Percentiles rank a stretch among this genome's conserved stretches.
Conservation (phyloP, 1,284 basidiomycete species). For the Cutaneotrichosporon sp. region DNA sequence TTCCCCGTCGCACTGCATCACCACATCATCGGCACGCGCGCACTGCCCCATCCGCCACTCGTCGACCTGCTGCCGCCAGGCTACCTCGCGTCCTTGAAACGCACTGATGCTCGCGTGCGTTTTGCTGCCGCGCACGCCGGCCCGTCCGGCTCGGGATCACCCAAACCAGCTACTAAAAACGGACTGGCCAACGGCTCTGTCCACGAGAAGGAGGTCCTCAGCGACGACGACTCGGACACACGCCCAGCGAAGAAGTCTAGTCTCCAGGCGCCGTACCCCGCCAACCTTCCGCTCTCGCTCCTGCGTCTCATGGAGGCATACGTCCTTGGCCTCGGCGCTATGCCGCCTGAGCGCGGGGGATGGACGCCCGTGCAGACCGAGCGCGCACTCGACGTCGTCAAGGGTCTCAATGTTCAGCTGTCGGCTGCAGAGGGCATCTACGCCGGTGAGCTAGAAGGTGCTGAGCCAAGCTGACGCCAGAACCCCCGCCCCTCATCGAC, state of each 20-base stretch:
- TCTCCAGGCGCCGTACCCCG: conserved; percentile 36
- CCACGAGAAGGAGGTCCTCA: not conserved
- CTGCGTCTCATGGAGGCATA: conserved; percentile 45
- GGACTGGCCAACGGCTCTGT: conserved; percentile 1
- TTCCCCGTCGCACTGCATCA: conserved; percentile 47
- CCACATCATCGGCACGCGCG: conserved; percentile 39
- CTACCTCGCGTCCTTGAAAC: conserved; percentile 41
- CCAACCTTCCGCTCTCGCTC: conserved; percentile 42
- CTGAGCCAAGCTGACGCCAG: conserved; percentile 7
- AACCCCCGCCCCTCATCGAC: conserved; percentile 8
- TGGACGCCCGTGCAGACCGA: conserved; percentile 42
- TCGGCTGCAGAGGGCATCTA: conserved; percentile 42
- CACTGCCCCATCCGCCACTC: conserved; percentile 42
- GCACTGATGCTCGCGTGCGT: conserved; percentile 43
- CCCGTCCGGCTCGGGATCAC: conserved; percentile 23
- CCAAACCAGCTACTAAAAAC: not conserved
- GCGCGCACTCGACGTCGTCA: conserved; percentile 35
- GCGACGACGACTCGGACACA: conserved; percentile 7
- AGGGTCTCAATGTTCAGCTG: conserved; percentile 29
- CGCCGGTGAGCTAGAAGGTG: conserved; percentile 26
- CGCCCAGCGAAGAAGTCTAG: conserved; percentile 31
- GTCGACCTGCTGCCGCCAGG: conserved; percentile 39
- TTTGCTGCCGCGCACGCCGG: conserved; percentile 40
- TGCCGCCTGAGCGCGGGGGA: conserved; percentile 28
- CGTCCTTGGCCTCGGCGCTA: conserved; percentile 33